phyloP scores from a whole-genome alignment of 176 grass and related monocot genomes.

The Oryza coarctata region DNA sequence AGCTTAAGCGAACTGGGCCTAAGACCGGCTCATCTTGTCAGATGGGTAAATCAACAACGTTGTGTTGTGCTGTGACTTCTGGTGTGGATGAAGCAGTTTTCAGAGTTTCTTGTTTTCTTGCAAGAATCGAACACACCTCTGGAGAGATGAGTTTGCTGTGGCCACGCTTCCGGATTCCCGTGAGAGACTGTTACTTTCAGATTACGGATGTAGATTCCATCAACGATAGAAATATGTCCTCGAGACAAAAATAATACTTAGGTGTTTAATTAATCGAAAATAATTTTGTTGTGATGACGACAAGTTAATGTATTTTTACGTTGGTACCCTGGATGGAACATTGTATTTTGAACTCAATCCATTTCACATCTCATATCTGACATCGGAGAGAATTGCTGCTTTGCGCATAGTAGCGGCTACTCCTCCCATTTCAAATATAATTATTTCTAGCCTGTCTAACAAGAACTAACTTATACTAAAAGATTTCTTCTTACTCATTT shows the following conservation, averaged over 20 bases:
- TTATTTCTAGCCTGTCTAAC: no score
- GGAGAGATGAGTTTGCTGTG: conserved; percentile 13
- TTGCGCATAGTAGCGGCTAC: no score
- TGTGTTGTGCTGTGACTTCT: no score
- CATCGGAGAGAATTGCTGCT: no score
- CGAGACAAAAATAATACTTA: background rate
- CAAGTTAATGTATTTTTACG: background rate
- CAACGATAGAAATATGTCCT: background rate
- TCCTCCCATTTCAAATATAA: no score
- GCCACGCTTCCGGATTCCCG: conserved; percentile 25
- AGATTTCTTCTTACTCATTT: no score
- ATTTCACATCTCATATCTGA: background rate
- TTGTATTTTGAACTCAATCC: conserved; percentile 12
- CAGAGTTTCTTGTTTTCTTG: conserved; percentile 33
- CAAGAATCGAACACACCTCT: conserved; percentile 52
- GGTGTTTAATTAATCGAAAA: background rate
- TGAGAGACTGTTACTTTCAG: conserved; percentile 35
- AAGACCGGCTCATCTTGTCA: no score
- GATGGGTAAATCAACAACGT: no score
- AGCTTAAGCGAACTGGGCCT: no score
- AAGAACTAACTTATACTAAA: no score
- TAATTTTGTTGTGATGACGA: background rate
- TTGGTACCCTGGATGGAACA: background rate
- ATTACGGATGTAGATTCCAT: background rate
- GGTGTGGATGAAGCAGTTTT: conserved; percentile 17